Conservation (phyloP, 108 stramenopile genomes). For the Mayamaea pseudoterrestris region DNA sequence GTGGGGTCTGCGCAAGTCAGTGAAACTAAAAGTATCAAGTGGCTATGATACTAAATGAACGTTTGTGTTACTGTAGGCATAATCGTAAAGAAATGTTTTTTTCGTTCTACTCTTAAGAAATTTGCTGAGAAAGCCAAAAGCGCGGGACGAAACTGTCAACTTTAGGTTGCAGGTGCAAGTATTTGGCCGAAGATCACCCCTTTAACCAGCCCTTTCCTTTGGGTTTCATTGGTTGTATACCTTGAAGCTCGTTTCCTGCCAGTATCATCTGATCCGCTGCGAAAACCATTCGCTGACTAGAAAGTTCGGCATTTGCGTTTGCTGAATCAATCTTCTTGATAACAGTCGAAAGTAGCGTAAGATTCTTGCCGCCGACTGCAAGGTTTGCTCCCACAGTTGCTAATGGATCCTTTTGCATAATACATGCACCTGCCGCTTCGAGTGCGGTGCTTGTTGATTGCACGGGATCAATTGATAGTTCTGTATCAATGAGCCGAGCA, state of each 20-base stretch:
- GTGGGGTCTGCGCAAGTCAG: too few species aligned
- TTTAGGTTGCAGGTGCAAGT: too few species aligned
- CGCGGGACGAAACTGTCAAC: too few species aligned
- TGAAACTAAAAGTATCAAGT: too few species aligned
- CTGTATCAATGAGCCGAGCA: too few species aligned
- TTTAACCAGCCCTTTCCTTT: slow-evolving; percentile 62
- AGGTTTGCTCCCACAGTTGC: slow-evolving; percentile 31
- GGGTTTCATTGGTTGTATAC: slow-evolving; percentile 16
- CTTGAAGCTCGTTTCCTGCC: slow-evolving; percentile 53
- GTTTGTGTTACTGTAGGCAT: too few species aligned
- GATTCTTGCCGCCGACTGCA: slow-evolving; percentile 19
- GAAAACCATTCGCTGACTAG: slow-evolving; percentile 55
- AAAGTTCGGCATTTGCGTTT: slow-evolving; percentile 15
- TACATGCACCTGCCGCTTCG: slow-evolving; percentile 41
- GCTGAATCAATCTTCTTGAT: slow-evolving; percentile 10
- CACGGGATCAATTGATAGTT: slow-evolving; percentile 1
- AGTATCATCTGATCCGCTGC: slow-evolving; percentile 46
- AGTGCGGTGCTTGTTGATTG: slow-evolving; percentile 8
- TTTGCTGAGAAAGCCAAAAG: too few species aligned
- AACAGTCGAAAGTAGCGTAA: slow-evolving; percentile 13
- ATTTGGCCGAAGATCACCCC: too few species aligned
- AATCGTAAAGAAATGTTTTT: too few species aligned
- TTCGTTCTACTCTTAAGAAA: too few species aligned
- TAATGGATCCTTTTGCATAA: slow-evolving; percentile 26
- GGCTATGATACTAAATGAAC: too few species aligned